These are phyloP conservation scores for Annulohypoxylon nitens DNA, from an alignment of 495 filamentous ascomycete species.

Conservation along the genomic window DNA sequence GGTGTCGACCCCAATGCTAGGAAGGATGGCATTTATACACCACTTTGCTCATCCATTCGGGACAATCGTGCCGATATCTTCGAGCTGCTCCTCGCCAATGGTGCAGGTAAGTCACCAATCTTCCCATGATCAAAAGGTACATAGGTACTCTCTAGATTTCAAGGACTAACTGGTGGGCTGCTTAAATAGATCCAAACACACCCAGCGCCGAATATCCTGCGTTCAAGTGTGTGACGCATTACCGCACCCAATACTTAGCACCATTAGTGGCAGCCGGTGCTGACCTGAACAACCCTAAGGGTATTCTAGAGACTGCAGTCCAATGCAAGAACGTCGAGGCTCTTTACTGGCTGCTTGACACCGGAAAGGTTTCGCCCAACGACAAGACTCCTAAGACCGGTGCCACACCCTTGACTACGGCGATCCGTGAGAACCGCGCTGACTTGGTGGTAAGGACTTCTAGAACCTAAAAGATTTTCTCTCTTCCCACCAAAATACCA, in stretches of 20 bases:
- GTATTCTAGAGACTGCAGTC: conserved; percentile 69
- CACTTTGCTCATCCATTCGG: conserved; percentile 68
- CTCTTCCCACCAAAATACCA: background rate
- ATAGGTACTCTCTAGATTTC: background rate
- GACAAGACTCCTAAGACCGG: conserved; percentile 60
- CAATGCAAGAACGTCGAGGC: conserved; percentile 63
- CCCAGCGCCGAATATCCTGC: conserved; percentile 66
- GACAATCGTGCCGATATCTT: conserved; percentile 66
- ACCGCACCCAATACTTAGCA: conserved; percentile 63
- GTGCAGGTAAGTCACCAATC: conserved; percentile 51
- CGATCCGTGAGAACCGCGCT: conserved; percentile 61
- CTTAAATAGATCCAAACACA: conserved; percentile 61
- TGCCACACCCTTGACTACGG: conserved; percentile 66
- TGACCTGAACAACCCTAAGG: conserved; percentile 63
- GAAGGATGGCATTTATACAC: conserved; percentile 70
- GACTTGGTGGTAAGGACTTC: conserved; percentile 55
- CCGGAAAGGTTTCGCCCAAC: conserved; percentile 62
- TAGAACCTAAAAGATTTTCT: background rate
- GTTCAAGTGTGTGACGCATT: conserved; percentile 69
- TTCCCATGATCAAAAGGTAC: background rate
- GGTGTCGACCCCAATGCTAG: conserved; percentile 66
- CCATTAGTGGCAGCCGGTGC: conserved; percentile 64
- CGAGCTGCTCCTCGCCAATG: conserved; percentile 60
- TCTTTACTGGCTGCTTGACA: conserved; percentile 61
- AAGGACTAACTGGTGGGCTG: background rate